These are phyloP conservation scores for Bigelowiella natans DNA, from an alignment of 78 protist species.

Conservation along the genomic window DNA sequence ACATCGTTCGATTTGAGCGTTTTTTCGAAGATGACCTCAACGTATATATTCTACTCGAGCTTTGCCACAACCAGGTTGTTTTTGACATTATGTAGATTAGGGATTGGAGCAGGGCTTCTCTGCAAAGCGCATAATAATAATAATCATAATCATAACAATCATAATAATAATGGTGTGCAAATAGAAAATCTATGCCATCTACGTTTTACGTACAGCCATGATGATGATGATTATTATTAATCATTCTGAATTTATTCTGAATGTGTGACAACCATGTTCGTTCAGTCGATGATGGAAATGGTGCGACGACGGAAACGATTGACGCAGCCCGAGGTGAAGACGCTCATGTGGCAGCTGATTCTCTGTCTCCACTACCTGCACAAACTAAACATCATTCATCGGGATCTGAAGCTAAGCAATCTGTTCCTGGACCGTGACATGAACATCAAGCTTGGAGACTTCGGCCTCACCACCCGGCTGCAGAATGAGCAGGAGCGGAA, in stretches of 20 bases:
- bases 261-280: too few relatives aligned
- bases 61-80: conserved; percentile 69
- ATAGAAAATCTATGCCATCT: too few relatives aligned
- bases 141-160: too few relatives aligned
- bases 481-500: conserved; percentile 69
- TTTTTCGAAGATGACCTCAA: conserved; percentile 73
- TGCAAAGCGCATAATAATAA: too few relatives aligned
- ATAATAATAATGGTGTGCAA: too few relatives aligned
- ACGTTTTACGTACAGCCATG: too few relatives aligned
- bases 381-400: conserved; percentile 51
- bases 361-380: conserved; percentile 48
- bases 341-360: conserved; percentile 48
- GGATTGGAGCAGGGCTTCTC: too few relatives aligned
- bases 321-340: conserved; percentile 55
- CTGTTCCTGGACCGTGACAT: conserved; percentile 60
- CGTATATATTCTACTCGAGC: conserved; percentile 84
- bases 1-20: conserved; percentile 71
- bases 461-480: conserved; percentile 85
- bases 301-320: conserved; percentile 44
- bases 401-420: conserved; percentile 82
- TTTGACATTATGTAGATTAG: conserved; percentile 30
- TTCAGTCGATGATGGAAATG: conserved; percentile 69
- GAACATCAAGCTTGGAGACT: conserved; percentile 85
- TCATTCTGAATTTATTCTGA: too few relatives aligned
- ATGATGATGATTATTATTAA: too few relatives aligned